Conservation (phyloP, 345 rosid species). For the Dimocarpus longan region DNA sequence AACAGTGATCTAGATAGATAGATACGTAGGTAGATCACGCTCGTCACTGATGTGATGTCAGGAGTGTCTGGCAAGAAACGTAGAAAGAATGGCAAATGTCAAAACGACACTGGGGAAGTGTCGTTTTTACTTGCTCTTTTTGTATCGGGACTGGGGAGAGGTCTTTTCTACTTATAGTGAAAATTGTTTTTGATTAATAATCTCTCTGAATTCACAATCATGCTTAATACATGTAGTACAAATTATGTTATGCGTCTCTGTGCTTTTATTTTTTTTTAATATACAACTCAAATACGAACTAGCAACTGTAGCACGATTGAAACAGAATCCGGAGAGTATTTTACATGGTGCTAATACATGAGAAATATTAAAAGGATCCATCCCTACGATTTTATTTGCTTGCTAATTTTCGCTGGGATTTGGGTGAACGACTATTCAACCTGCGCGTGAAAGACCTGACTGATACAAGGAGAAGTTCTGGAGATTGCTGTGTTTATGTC, state of each 20-base stretch:
- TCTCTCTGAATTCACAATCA: not conserved
- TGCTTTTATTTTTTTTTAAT: too few species aligned
- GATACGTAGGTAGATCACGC: too few species aligned
- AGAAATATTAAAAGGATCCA: not conserved
- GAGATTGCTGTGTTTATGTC: not conserved
- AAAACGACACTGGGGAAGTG: not conserved
- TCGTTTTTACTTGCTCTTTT: not conserved
- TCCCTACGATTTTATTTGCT: not conserved
- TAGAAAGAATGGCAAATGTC: not conserved
- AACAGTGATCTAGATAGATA: not conserved
- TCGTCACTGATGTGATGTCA: constrained; percentile 2
- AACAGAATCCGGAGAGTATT: not conserved
- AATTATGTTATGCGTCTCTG: too few species aligned
- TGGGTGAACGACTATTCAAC: constrained; percentile 8
- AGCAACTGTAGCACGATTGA: not conserved
- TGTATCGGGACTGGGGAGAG: too few species aligned
- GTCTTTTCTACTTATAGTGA: not conserved
- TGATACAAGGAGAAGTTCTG: not conserved
- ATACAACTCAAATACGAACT: too few species aligned
- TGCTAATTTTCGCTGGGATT: not conserved
- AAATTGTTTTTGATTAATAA: not conserved
- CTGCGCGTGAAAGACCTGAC: not conserved
- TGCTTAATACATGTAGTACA: too few species aligned
- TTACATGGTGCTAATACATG: not conserved
- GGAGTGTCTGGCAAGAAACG: not conserved